A percentile compares a stretch with the other conserved stretches of the same genome.
These are phyloP conservation scores for Gossypium turneri DNA, from an alignment of 345 rosid genomes.

Conservation along the genomic window DNA sequence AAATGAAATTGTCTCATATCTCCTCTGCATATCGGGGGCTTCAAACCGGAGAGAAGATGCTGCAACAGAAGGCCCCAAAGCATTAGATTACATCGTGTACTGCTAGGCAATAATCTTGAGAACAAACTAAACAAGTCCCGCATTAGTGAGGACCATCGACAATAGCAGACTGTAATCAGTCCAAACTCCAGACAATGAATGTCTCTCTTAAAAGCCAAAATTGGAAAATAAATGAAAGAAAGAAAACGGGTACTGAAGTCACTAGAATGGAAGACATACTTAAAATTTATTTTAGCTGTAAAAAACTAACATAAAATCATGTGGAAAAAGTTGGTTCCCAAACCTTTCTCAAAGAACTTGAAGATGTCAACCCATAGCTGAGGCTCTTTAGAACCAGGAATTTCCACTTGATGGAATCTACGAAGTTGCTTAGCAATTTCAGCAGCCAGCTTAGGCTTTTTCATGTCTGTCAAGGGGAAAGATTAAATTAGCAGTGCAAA, in stretches of 20 bases:
- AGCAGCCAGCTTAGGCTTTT: conserved; percentile 67
- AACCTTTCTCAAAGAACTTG: conserved; percentile 85
- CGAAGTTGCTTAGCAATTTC: conserved; percentile 83
- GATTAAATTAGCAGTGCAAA: background rate
- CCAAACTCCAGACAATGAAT: background rate
- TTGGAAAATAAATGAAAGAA: background rate
- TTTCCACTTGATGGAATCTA: conserved; percentile 72
- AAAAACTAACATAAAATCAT: background rate
- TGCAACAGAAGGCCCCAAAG: conserved; percentile 32
- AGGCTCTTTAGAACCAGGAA: conserved; percentile 90
- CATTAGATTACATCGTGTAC: conserved; percentile 12
- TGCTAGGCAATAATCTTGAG: background rate
- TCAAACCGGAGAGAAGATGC: conserved; percentile 76
- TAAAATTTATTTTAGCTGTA: background rate
- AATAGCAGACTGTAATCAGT: conserved; percentile 6
- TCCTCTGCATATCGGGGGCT: conserved; percentile 59
- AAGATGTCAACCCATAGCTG: conserved; percentile 85
- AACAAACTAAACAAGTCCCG: background rate
- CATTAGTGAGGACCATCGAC: background rate
- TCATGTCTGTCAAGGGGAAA: conserved; percentile 60
- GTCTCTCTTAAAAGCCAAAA: background rate
- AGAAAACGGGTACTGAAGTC: background rate
- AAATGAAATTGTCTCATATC: conserved; percentile 63
- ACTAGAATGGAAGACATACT: background rate
- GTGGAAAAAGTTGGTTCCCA: background rate